Evolutionary conservation across 2,329 filamentous ascomycete genomes (phyloP), one percentile per base, ranked within the genome.

Genomic region (Paracoccidioides brasiliensis): DNA sequence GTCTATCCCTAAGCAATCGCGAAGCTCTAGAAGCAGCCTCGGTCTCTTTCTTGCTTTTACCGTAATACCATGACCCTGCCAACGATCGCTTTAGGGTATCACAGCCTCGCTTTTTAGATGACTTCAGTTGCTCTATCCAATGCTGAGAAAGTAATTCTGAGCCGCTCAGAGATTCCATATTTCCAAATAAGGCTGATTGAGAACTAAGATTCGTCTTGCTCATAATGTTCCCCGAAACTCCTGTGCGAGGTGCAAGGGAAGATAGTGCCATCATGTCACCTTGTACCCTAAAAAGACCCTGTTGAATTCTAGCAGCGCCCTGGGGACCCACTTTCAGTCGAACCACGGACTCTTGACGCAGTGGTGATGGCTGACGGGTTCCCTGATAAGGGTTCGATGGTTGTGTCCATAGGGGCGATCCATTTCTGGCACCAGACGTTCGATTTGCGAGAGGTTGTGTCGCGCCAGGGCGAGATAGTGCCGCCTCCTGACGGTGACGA

Each of bases 301-400:
- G 46, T 3, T 57, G 56, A 55, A 66, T 59, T 40, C 61, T 59
- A 45, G 64, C 63, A 28, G 62, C 64, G 37, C 60, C 58, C 43
- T 61, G 57, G 3, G 57, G 48, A 6, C 61, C 63, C 30, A 66
- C 58, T 32, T 51, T 63, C 43, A 66, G 56, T 28, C 56, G 58
- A 32, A 66, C 53, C 3, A 66, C 9, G 1, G 52, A 42, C 12
- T 59, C 57, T 38, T 53, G 48, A 5, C 28, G 10, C n/a, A 33
- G 22, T 33, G 38, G 28, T 52, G 50, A 33, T 15, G 38, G 12
- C 35, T 52, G 50, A 42, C 9, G 3, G 22, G 12, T 14, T 14
- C 12, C 14, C 4, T 33, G 49, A 28, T 32, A 42, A 41, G 14
- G 38, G 3, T 28, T 52, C 14, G 38, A 45, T 37, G 52, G 9